Conservation (phyloP, 2,329 filamentous ascomycete species). For the Paraconiothyrium brasiliense region DNA sequence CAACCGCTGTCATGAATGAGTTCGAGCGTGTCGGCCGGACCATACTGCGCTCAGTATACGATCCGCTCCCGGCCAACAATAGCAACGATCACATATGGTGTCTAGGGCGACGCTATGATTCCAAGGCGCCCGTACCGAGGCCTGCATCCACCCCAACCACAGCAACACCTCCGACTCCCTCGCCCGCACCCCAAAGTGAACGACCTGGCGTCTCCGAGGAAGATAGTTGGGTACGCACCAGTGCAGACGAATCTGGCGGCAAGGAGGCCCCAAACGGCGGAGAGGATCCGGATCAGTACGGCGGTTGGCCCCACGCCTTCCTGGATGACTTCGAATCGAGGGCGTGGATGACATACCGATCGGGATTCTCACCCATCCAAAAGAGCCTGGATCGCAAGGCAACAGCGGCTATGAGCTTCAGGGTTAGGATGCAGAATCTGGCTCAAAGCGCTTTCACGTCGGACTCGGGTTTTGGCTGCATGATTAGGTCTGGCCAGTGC, state of each 20-base stretch:
- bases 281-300: conserved; percentile 49
- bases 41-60: conserved; percentile 91
- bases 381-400: conserved; percentile 80
- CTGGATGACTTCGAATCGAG: conserved; percentile 91
- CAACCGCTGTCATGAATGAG: conserved; percentile 67
- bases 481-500: conserved; percentile 96
- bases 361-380: conserved; percentile 82
- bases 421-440: conserved; percentile 85
- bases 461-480: conserved; percentile 97
- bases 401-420: conserved; percentile 75
- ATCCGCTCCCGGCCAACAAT: conserved; percentile 87
- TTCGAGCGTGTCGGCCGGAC: conserved; percentile 78
- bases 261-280: conserved; percentile 60
- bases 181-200: conserved; percentile 36
- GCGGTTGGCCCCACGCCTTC: conserved; percentile 84
- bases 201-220: conserved; percentile 39
- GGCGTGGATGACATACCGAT: conserved; percentile 97
- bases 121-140: conserved; percentile 36
- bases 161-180: conserved; percentile 25
- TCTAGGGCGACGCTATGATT: conserved; percentile 69
- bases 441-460: conserved; percentile 87
- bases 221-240: conserved; percentile 70
- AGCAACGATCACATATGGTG: conserved; percentile 82
- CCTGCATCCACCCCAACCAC: conserved; percentile 26
- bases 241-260: conserved; percentile 73